Evolutionary conservation across 2,329 filamentous ascomycete genomes (phyloP), one percentile per base, ranked within the genome.

Genomic region (Neodidymelliopsis sp.): DNA sequence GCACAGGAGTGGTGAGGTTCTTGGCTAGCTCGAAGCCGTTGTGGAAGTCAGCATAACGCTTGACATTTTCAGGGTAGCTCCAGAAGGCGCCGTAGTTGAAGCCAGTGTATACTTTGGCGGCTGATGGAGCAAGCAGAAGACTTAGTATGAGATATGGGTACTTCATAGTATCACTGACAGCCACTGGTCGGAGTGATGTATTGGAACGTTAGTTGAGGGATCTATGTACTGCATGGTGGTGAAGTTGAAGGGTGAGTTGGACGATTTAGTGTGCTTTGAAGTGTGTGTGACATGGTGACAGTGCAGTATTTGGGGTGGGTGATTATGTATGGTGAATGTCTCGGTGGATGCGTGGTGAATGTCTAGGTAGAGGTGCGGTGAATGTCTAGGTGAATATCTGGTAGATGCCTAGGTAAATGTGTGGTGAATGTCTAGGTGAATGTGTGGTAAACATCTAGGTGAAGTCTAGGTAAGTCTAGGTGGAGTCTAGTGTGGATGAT

Each of bases 1-100:
- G 82, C 6, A 78, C 74, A 23, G 85, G 34, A 6, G 57, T 59
- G 16, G 45, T 41, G 11, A 69, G 57, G 13, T 50, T 63, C 11
- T 59, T 51, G 1, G 64, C 64, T 2, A 60, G 35, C 19, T 56
- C 53, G 43, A 69, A 70, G 19, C 49, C 46, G 8, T 58, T 44
- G 13, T 50, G 35, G 37, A 66, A 69, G 29, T 69, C 63, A 9
- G 37, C 51, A 23, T 61, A 59, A 29, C 27, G 39, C 29, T 69
- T 69, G 8, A 33, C 41, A 4, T 61, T 62, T 13, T 20, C 18
- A 11, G 47, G 25, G 0, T 25, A 15, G 25, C 36, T 19, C 65
- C 65, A 70, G 41, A 63, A 66, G 16, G 61, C 55, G 25, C 65
- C 66, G 33, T 67, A 60, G 43, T 57, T 62, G 55, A 70, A 69